Conservation (phyloP, 352 stramenopile genomes). For the Aphanomyces cochlioides region DNA sequence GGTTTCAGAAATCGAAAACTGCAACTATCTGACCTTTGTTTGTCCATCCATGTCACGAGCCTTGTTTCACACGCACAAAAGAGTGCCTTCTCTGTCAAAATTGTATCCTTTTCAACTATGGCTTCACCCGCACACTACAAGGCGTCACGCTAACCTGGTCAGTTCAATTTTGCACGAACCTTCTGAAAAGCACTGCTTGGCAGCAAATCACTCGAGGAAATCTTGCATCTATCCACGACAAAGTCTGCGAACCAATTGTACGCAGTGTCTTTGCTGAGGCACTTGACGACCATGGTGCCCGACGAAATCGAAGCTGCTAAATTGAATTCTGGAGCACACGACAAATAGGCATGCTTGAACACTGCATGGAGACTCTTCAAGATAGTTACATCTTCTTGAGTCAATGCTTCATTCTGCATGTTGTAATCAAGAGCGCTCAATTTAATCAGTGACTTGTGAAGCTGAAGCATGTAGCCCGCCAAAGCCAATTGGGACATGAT, state of each 20-base stretch:
- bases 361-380: conserved; percentile 73
- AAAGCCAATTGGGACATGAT: conserved; percentile 73
- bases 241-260: conserved; percentile 74
- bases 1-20: neutral
- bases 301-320: conserved; percentile 47
- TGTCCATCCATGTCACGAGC: conserved; percentile 75
- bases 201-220: conserved; percentile 50
- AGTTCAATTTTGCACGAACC: neutral
- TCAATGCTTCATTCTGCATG: conserved; percentile 44
- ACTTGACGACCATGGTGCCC: conserved; percentile 48
- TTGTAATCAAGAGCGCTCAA: conserved; percentile 70
- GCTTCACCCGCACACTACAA: conserved; percentile 59
- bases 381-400: conserved; percentile 51
- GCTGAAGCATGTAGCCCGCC: conserved; percentile 74
- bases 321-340: conserved; percentile 64
- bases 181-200: conserved; percentile 50
- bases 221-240: conserved; percentile 65
- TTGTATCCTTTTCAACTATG: conserved; percentile 57
- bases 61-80: conserved; percentile 76
- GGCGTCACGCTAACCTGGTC: no score
- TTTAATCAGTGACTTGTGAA: conserved; percentile 65
- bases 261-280: conserved; percentile 41
- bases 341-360: conserved; percentile 71
- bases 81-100: conserved; percentile 69
- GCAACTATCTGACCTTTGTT: conserved; percentile 49